Evolutionary conservation across 768 basidiomycete species (phyloP).

Genomic region (Xanthoconium purpureum): DNA sequence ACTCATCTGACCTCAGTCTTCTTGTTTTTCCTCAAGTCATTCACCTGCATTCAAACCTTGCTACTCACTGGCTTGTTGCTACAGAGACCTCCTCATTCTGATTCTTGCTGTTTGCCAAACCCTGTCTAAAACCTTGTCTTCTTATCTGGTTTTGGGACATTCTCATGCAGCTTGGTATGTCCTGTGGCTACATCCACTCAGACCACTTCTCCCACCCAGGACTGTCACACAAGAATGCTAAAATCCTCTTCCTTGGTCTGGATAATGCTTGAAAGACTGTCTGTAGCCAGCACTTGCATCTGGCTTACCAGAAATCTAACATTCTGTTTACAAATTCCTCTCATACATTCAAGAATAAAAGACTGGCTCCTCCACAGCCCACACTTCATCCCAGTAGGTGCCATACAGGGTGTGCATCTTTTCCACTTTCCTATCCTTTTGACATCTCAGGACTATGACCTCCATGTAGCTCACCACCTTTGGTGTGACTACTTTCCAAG

Average conservation of each 20-base stretch:
- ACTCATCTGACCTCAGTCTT: too few species aligned
- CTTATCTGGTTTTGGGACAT: constrained; percentile 89
- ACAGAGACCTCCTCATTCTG: too few species aligned
- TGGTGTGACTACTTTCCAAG: constrained; percentile 99
- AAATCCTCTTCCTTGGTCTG: constrained; percentile 97
- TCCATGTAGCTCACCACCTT: constrained; percentile 77
- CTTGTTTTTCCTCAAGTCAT: too few species aligned
- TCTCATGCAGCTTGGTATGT: constrained; percentile 85
- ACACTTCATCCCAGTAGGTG: constrained; percentile 95
- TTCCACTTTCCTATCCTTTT: not conserved
- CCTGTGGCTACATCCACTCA: constrained; percentile 6
- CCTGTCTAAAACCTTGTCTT: too few species aligned
- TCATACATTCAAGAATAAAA: constrained; percentile 99
- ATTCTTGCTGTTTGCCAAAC: too few species aligned
- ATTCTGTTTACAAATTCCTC: constrained; percentile 60
- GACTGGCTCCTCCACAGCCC: constrained; percentile 94
- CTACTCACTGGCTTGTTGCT: too few species aligned
- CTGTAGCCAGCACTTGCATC: constrained; percentile 23
- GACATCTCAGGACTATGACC: not conserved
- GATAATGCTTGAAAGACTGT: constrained; percentile 99
- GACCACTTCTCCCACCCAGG: constrained; percentile 43
- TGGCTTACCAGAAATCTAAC: constrained; percentile 4
- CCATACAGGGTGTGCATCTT: constrained; percentile 58
- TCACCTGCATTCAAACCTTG: too few species aligned
- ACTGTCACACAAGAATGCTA: constrained; percentile 95